Percentiles rank a stretch among this genome's conserved stretches.
Evolutionary conservation across 1,139 yeast genomes (phyloP).

Genomic region (Blastobotrys capitulatus): DNA sequence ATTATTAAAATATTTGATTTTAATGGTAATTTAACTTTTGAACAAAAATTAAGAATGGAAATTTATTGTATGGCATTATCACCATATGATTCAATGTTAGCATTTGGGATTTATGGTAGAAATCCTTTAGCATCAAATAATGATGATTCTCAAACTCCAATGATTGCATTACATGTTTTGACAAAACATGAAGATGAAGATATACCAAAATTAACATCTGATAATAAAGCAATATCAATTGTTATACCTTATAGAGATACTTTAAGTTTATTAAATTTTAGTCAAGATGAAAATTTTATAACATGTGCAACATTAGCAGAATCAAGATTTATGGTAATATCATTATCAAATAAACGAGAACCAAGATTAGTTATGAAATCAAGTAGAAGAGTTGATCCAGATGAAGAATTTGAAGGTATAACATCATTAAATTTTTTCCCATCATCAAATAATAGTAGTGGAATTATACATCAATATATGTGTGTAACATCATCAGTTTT

Average conservation of each 20-base stretch:
- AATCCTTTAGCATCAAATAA: constrained; percentile 7
- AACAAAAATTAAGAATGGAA: constrained; percentile 66
- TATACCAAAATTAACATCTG: constrained; percentile 1
- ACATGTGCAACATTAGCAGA: constrained; percentile 84
- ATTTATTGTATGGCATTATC: constrained; percentile 73
- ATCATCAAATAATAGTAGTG: constrained; percentile 7
- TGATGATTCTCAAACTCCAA: constrained; percentile 3
- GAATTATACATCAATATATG: constrained; percentile 44
- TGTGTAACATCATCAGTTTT: constrained; percentile 59
- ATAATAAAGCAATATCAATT: constrained; percentile 58
- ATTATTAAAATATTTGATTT: constrained; percentile 61
- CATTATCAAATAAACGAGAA: constrained; percentile 54
- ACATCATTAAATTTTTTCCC: constrained; percentile 77
- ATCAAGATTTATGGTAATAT: constrained; percentile 69
- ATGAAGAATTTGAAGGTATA: constrained; percentile 73
- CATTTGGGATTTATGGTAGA: constrained; percentile 57
- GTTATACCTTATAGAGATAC: constrained; percentile 86
- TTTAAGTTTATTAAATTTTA: constrained; percentile 64
- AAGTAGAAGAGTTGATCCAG: constrained; percentile 52
- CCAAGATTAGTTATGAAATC: constrained; percentile 72
- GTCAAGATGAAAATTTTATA: constrained; percentile 61
- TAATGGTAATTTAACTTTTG: constrained; percentile 55
- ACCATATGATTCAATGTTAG: constrained; percentile 57
- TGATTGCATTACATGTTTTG: constrained; percentile 10
- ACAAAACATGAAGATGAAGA: neutral